Conservation (phyloP, 2,329 filamentous ascomycete genomes). For the Botrytis byssoidea region DNA sequence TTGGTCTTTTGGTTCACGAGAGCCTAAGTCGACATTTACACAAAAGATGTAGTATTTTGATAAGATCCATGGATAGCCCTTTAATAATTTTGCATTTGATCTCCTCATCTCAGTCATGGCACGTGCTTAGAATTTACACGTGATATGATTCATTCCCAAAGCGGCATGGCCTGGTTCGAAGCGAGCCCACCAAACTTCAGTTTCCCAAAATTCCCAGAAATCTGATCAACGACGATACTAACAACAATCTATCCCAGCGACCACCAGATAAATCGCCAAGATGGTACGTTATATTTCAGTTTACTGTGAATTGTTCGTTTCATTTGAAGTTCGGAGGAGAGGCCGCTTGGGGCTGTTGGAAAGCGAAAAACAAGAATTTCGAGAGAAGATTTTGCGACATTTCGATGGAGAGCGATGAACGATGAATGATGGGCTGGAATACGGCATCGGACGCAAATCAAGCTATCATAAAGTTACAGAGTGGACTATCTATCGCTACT, state of each 20-base stretch:
- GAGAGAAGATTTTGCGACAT: constrained; percentile 17
- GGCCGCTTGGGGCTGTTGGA: background rate
- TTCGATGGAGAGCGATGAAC: background rate
- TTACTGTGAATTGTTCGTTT: background rate
- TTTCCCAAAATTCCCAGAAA: constrained; percentile 22
- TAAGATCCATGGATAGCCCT: background rate
- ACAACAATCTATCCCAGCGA: constrained; percentile 27
- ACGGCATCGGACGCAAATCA: background rate
- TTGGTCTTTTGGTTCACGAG: background rate
- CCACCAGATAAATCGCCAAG: constrained; percentile 31
- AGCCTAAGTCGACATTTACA: background rate
- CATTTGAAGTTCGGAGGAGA: background rate
- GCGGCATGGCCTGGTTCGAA: constrained; percentile 19
- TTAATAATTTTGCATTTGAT: background rate
- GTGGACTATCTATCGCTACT: background rate
- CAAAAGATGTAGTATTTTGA: background rate
- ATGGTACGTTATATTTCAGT: constrained; percentile 30
- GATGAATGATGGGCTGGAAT: background rate
- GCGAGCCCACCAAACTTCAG: constrained; percentile 22
- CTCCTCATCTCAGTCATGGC: fast-evolving
- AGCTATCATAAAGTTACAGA: background rate
- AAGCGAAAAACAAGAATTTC: background rate
- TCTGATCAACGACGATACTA: constrained; percentile 24
- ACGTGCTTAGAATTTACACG: background rate
- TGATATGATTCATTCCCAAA: background rate